Evolutionary conservation across 805 yeast species (phyloP), one percentile per base, ranked within the genome.

Genomic region (Myxozyma neglecta): DNA sequence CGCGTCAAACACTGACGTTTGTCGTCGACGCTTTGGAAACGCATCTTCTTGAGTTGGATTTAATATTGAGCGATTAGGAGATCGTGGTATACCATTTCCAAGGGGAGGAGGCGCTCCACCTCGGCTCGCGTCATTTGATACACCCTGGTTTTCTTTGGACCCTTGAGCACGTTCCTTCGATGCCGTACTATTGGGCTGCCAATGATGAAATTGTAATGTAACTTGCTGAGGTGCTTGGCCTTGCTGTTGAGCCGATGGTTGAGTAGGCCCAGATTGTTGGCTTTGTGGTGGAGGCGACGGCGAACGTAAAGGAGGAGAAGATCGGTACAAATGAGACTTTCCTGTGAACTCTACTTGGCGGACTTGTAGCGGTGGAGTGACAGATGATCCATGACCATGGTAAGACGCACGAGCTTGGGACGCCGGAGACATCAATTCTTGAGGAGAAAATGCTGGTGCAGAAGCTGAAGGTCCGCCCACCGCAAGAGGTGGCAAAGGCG

Each of bases 191-290:
- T 46, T 53, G 9, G 67, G 67, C 34, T 63, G 65, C 67, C 67
- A 63, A 50, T 63, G 67, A 50, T 63, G 60, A 39, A 63, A 63
- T 36, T 63, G 67, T 13, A 63, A 20, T 1, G 67, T 37, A 10
- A 64, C 61, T 48, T 63, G 65, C 45, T 55, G 59, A 10, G 43
- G 34, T 16, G 36, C 44, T 50, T 50, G 53, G 6, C 8, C 34
- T 16, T 50, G 53, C 20, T 50, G 53, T 18, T 50, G 53, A 24
- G 29, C 29, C 14, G 36, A 32, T 18, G 32, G 53, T 37, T 56
- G 59, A 39, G 47, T 18, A 42, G 47, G 59, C 45, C 16, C 14
- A 13, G 39, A 47, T 16, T 14, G 42, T 34, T 47, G 63, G n/a
- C 52, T 45, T 9, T 63, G 58, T 18, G 66, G 43, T 7, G 43